Percentiles rank a stretch among this genome's conserved stretches.
Conservation (phyloP, 495 filamentous ascomycete genomes). For the Coniosporium apollinis region DNA sequence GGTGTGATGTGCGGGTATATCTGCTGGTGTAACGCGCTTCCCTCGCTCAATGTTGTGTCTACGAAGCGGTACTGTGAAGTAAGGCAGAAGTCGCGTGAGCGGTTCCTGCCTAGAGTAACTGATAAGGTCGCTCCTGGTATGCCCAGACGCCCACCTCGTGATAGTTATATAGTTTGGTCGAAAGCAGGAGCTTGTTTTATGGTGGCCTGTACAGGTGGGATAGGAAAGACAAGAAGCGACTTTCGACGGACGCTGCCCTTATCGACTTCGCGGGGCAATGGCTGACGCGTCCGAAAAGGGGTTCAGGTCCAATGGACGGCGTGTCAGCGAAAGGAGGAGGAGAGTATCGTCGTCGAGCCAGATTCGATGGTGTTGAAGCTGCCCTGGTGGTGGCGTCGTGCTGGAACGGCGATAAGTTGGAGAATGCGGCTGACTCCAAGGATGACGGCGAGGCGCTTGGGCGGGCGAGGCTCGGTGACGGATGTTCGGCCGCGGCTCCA, state of each 20-base stretch:
- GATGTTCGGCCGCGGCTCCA: too few relatives aligned
- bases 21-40: not conserved
- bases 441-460: too few relatives aligned
- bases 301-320: too few relatives aligned
- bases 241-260: conserved; percentile 24
- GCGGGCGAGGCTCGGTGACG: too few relatives aligned
- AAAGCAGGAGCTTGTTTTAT: conserved; percentile 20
- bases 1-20: conserved; percentile 17
- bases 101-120: not conserved
- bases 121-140: not conserved
- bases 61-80: not conserved
- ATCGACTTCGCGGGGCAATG: too few relatives aligned
- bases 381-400: too few relatives aligned
- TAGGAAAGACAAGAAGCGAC: conserved; percentile 36
- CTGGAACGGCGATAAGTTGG: too few relatives aligned
- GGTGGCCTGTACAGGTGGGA: conserved; percentile 39
- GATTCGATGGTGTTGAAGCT: too few relatives aligned
- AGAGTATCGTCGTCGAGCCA: too few relatives aligned
- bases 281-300: too few relatives aligned
- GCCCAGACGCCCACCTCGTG: conserved; percentile 5
- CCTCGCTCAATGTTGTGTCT: not conserved
- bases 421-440: too few relatives aligned
- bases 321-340: too few relatives aligned
- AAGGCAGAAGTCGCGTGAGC: not conserved
- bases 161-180: not conserved